Evolutionary conservation across 148 eudicot genomes (phyloP).

Genomic region (Nepenthes gracilis): DNA sequence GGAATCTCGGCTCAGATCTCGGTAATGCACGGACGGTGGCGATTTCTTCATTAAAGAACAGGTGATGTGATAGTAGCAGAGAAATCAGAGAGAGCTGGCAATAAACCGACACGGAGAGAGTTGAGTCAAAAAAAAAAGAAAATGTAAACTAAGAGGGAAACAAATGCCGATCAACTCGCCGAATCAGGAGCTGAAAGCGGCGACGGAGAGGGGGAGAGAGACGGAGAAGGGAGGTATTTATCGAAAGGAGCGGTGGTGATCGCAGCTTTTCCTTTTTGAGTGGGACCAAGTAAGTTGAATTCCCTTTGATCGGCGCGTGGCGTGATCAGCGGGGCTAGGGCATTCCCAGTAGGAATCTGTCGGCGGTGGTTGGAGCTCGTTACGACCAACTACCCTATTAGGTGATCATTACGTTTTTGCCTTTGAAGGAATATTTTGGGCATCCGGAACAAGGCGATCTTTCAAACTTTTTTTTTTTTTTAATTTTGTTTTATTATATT

Average conservation of each 20-base stretch:
- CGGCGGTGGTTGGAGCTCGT: no score
- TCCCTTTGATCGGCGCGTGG: constrained; percentile 10
- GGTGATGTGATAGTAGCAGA: constrained; percentile 13
- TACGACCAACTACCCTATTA: no score
- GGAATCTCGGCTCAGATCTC: constrained; percentile 3
- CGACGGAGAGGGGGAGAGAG: neutral
- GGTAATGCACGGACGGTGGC: neutral
- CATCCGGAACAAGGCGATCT: no score
- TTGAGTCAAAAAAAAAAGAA: neutral
- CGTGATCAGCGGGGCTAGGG: neutral
- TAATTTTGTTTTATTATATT: no score
- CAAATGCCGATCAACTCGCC: constrained; percentile 1
- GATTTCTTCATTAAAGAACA: neutral
- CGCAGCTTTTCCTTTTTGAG: neutral
- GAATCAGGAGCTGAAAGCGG: constrained; percentile 12
- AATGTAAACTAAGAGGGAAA: neutral
- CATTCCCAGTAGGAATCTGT: no score
- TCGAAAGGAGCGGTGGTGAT: constrained; percentile 1
- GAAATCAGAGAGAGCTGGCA: constrained; percentile 1
- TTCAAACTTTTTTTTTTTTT: no score
- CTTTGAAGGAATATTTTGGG: no score
- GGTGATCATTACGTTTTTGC: no score
- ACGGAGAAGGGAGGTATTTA: neutral
- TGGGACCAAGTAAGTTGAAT: neutral
- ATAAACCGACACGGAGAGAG: neutral